Evolutionary conservation across 257 asterid genomes (phyloP).

Genomic region (Solanum bukasovii): DNA sequence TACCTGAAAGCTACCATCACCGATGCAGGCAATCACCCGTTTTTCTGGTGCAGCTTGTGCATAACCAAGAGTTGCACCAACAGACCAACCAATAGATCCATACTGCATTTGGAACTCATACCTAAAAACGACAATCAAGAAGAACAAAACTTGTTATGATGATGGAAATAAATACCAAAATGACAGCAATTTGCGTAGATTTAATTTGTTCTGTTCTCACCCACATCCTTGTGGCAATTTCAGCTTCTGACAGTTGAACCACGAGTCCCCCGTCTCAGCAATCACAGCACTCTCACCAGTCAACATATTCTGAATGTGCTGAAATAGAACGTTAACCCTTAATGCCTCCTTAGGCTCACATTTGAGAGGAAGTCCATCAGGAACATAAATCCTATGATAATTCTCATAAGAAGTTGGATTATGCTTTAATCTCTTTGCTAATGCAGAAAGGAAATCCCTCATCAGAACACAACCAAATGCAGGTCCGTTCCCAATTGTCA

Average conservation of each 20-base stretch:
- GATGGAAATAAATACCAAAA: not conserved
- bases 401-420: conserved; percentile 72
- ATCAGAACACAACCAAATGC: conserved; percentile 70
- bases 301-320: conserved; percentile 61
- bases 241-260: conserved; percentile 82
- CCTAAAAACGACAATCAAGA: conserved; percentile 12
- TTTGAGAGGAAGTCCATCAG: conserved; percentile 55
- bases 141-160: not conserved
- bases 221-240: conserved; percentile 62
- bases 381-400: conserved; percentile 61
- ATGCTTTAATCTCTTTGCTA: conserved; percentile 43
- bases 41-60: conserved; percentile 65
- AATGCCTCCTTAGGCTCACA: conserved; percentile 45
- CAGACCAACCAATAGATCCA: conserved; percentile 91
- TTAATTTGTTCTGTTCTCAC: conserved; percentile 26
- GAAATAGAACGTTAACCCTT: conserved; percentile 64
- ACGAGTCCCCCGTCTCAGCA: conserved; percentile 81
- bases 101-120: conserved; percentile 82
- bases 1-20: conserved; percentile 94
- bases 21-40: conserved; percentile 69
- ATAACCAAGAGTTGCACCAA: conserved; percentile 82
- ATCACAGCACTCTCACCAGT: conserved; percentile 56
- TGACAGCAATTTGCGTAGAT: not conserved
- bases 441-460: conserved; percentile 62
- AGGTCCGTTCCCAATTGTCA: conserved; percentile 53